A percentile compares a stretch with the other conserved stretches of the same genome.
Conservation (phyloP, 2,329 filamentous ascomycete species). For the Sclerotinia borealis region DNA sequence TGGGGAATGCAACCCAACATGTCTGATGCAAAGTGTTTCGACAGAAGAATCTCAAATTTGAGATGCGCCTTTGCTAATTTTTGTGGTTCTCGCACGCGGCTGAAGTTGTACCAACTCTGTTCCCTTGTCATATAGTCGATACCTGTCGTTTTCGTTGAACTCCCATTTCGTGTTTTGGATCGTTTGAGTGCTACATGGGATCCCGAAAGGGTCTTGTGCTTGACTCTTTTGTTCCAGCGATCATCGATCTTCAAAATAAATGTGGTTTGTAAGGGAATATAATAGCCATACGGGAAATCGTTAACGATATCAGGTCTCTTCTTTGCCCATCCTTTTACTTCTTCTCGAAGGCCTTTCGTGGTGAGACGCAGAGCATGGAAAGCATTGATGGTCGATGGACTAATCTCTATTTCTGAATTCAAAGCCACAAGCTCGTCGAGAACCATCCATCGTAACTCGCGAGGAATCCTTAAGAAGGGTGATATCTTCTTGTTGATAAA, state of each 20-base stretch:
- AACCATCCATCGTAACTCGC: neutral
- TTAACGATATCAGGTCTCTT: neutral
- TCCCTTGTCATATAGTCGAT: neutral
- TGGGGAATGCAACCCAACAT: neutral
- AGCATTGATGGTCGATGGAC: neutral
- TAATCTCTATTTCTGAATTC: neutral
- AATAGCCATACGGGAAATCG: neutral
- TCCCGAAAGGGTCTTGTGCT: neutral
- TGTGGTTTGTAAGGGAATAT: neutral
- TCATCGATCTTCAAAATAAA: neutral
- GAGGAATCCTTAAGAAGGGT: neutral
- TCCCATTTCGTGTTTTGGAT: accelerated
- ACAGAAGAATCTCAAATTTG: neutral
- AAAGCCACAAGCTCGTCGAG: neutral
- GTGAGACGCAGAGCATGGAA: neutral
- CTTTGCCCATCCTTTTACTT: neutral
- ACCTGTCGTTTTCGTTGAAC: neutral
- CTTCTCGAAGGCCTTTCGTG: neutral
- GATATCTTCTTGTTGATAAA: neutral
- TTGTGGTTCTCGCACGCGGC: accelerated
- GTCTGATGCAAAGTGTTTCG: neutral
- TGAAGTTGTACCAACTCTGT: neutral
- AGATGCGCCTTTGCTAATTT: neutral
- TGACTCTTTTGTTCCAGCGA: neutral
- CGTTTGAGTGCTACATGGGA: neutral